Conservation (phyloP, 495 filamentous ascomycete genomes). For the Penicillium goetzii region DNA sequence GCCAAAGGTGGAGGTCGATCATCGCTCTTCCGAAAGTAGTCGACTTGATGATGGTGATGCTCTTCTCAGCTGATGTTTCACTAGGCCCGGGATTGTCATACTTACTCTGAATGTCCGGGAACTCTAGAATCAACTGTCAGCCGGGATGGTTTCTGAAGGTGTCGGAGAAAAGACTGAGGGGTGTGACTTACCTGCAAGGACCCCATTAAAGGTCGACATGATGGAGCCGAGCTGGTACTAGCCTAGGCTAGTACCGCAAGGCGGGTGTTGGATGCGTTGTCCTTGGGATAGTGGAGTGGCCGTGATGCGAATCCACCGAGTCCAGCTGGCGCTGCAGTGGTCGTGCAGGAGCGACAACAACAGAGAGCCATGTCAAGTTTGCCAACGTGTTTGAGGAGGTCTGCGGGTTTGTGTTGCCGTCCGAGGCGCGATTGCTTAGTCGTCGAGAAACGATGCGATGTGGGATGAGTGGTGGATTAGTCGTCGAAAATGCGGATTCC, state of each 20-base stretch:
- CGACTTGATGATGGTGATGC: slow-evolving; percentile 55
- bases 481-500: neutral
- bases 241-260: slow-evolving; percentile 3
- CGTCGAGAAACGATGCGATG: neutral
- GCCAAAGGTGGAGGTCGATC: slow-evolving; percentile 67
- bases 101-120: slow-evolving; percentile 46
- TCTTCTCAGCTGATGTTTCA: slow-evolving; percentile 8
- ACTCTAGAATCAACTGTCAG: slow-evolving; percentile 35
- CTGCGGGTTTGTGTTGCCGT: neutral
- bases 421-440: neutral
- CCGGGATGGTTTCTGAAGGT: neutral
- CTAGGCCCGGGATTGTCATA: neutral
- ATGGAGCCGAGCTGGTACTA: neutral
- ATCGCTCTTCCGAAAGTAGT: slow-evolving; percentile 74
- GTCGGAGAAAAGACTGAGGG: neutral
- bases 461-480: neutral
- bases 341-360: slow-evolving; percentile 9
- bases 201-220: slow-evolving; percentile 84
- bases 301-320: slow-evolving; percentile 11
- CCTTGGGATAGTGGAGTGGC: neutral
- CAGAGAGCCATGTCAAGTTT: neutral
- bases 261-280: neutral
- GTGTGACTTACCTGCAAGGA: slow-evolving; percentile 56
- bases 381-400: neutral
- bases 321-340: slow-evolving; percentile 16